phyloP scores from a whole-genome alignment of 139 green algal genomes.

The Haematococcus sp. region DNA sequence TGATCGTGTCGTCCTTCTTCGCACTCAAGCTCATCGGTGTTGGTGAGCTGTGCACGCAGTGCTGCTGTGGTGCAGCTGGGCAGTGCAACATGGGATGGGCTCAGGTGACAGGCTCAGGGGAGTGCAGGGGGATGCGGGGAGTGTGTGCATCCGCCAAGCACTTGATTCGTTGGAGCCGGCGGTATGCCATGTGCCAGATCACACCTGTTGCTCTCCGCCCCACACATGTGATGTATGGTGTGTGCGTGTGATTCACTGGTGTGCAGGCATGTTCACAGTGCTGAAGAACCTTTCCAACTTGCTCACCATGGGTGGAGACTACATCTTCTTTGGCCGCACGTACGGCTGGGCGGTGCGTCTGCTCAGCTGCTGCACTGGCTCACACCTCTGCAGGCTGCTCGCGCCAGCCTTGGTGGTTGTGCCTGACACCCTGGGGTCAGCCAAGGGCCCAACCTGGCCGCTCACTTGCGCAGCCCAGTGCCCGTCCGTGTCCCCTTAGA shows the following conservation, averaged over 20 bases:
- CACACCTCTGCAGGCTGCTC: too few species aligned
- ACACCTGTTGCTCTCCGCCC: background rate
- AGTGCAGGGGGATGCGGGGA: background rate
- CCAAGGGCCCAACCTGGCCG: constrained; percentile 76
- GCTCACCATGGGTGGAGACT: constrained; percentile 74
- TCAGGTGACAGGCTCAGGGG: too few species aligned
- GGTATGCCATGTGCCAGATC: background rate
- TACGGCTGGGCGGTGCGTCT: constrained; percentile 64
- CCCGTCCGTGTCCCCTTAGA: too few species aligned
- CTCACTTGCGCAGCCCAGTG: too few species aligned
- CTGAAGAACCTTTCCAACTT: constrained; percentile 92
- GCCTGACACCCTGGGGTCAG: constrained; percentile 79
- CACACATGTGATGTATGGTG: background rate
- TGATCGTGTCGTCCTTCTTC: constrained; percentile 80
- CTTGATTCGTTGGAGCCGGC: background rate
- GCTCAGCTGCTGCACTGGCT: constrained; percentile 66
- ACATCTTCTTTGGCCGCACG: constrained; percentile 62
- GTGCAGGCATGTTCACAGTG: constrained; percentile 64
- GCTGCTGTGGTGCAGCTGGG: background rate
- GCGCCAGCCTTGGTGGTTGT: constrained; percentile 65
- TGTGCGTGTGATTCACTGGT: too few species aligned
- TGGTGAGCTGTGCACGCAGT: constrained; percentile 15
- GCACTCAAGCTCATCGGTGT: constrained; percentile 71
- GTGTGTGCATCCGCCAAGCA: background rate
- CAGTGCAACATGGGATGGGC: too few species aligned